Evolutionary conservation across 805 yeast genomes (phyloP), one percentile per base, ranked within the genome.

Genomic region (Cyberlindnera suaveolens): DNA sequence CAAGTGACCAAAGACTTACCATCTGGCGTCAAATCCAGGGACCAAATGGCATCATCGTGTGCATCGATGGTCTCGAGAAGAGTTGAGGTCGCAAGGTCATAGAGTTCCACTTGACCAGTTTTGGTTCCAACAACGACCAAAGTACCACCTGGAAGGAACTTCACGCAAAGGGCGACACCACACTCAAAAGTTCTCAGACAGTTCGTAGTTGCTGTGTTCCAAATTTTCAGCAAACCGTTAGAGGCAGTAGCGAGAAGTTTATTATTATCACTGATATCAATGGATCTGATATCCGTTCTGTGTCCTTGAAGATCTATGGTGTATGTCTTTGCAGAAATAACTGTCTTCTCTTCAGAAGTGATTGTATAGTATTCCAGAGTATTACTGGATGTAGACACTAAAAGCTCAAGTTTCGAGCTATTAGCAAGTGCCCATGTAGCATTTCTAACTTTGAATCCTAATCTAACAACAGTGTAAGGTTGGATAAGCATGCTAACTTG

Each of bases 141-240:
- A 1, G 89, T 71, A 43, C 95, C 96, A 50, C 98, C 98, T 1
- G 98, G 98, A 42, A 93, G 69, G 54, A 93, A 89, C 55, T 78
- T 76, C 47, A 85, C 73, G 46, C 87, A 75, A 40, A 93, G 68
- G 1, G 95, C 86, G 61, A 91, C 88, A 2, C 96, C 97, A 50
- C 95, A 77, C 31, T 82, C 90, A 57, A 93, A 85, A 0, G 95
- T 84, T 57, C 99, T 74, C 39, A 93, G 72, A 53, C 96, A 91
- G 48, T 80, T 76, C 16, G 68, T 71, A 1, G 91, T 80, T 48
- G 72, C 72, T 26, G 84, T 61, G 58, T 93, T 93, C 96, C 96
- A 90, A 18, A 93, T 72, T 58, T 93, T 93, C 48, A 93, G 66
- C 51, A 78, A 75, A 18, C 97, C 97, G 57, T 89, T 88, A 3